A percentile compares a stretch with the other conserved stretches of the same genome.
Conservation (phyloP, 2,329 filamentous ascomycete genomes). For the Fusarium avenaceum region DNA sequence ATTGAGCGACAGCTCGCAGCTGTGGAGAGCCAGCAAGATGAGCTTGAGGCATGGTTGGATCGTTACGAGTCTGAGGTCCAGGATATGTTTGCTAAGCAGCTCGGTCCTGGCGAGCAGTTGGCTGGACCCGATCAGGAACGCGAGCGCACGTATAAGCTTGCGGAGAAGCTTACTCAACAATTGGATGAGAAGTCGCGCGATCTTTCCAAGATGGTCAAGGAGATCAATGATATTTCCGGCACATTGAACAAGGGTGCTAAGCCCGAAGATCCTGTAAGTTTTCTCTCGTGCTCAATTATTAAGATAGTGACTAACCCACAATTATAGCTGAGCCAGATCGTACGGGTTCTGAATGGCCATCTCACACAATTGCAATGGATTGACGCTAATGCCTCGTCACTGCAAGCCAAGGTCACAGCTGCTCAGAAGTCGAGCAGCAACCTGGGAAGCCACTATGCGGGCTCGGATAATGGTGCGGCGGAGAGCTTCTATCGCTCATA, state of each 20-base stretch:
- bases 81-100: conserved; percentile 83
- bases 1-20: conserved; percentile 91
- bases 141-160: conserved; percentile 94
- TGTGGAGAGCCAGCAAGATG: conserved; percentile 93
- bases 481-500: conserved; percentile 95
- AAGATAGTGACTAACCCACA: conserved; percentile 46
- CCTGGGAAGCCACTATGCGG: conserved; percentile 69
- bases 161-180: conserved; percentile 90
- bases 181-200: conserved; percentile 95
- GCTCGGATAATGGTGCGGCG: conserved; percentile 76
- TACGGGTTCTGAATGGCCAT: conserved; percentile 93
- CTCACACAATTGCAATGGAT: conserved; percentile 94
- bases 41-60: conserved; percentile 88
- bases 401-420: conserved; percentile 85
- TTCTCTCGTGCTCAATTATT: not conserved
- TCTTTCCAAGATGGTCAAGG: conserved; percentile 95
- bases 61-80: conserved; percentile 94
- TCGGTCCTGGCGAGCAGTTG: conserved; percentile 80
- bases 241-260: conserved; percentile 91
- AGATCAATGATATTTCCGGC: conserved; percentile 94
- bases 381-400: conserved; percentile 82
- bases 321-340: conserved; percentile 87
- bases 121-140: conserved; percentile 94
- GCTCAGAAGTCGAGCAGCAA: conserved; percentile 84
- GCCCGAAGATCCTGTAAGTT: conserved; percentile 85